Conservation (phyloP, 192 early-diverging fungal genomes). For the Backusella parvicylindrica region DNA sequence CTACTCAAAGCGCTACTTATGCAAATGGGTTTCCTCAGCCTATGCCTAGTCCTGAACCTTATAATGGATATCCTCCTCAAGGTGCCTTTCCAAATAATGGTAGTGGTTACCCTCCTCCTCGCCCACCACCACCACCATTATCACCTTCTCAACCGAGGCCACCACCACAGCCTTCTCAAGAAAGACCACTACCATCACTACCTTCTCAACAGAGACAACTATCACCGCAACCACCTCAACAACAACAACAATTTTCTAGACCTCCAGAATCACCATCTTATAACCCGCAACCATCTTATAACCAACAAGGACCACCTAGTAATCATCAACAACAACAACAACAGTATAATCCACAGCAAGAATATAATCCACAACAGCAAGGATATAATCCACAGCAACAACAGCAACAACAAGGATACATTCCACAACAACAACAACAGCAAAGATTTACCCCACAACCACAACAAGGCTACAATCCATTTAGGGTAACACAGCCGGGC, state of each 20-base stretch:
- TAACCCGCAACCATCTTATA: background rate
- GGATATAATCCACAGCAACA: background rate
- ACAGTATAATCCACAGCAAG: background rate
- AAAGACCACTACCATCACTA: too few relatives aligned
- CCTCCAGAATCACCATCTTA: background rate
- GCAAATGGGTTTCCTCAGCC: conserved; percentile 8
- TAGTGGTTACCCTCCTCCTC: background rate
- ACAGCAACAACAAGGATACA: background rate
- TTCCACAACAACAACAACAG: background rate
- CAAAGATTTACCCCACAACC: background rate
- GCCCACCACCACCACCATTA: background rate
- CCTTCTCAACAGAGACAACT: background rate
- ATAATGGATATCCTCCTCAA: background rate
- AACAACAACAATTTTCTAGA: background rate
- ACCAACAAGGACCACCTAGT: background rate
- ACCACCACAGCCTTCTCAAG: background rate
- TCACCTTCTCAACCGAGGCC: background rate
- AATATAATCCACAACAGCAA: background rate
- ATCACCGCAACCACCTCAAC: background rate
- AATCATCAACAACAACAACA: background rate
- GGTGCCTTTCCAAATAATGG: too few relatives aligned
- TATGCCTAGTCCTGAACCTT: background rate
- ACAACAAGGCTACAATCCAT: background rate
- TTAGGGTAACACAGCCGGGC: background rate
- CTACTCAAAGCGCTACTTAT: background rate